Evolutionary conservation across 2,329 filamentous ascomycete species (phyloP).

Genomic region (Fusarium sp.): DNA sequence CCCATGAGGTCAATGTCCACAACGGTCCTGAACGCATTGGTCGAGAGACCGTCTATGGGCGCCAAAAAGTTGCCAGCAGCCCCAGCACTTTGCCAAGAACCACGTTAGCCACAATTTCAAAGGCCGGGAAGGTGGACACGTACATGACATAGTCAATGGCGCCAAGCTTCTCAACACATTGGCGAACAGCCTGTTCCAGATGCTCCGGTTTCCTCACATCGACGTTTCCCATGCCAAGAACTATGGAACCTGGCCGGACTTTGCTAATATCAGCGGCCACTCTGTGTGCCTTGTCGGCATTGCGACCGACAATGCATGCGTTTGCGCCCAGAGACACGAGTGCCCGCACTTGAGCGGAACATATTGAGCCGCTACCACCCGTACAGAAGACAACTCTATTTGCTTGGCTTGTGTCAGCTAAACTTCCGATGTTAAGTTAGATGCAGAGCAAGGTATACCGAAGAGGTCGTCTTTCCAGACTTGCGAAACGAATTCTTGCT

Average conservation of each 20-base stretch:
- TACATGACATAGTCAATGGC: constrained; percentile 19
- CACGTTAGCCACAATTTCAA: too few species aligned
- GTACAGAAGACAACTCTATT: constrained; percentile 21
- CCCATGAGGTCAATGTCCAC: constrained; percentile 21
- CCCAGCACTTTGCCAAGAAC: background rate
- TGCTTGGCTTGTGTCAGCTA: background rate
- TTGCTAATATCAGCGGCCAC: constrained; percentile 10
- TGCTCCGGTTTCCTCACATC: constrained; percentile 12
- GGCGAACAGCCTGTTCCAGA: constrained; percentile 4
- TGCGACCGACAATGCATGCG: constrained; percentile 22
- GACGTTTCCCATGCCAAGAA: constrained; percentile 11
- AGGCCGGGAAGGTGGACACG: too few species aligned
- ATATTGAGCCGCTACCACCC: constrained; percentile 18
- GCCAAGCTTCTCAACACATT: constrained; percentile 8
- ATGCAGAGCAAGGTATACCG: background rate
- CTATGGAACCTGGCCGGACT: background rate
- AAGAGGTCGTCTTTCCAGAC: constrained; percentile 1
- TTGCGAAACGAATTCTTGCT: background rate
- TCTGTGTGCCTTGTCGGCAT: constrained; percentile 7
- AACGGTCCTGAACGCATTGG: constrained; percentile 25
- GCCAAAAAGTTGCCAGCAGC: constrained; percentile 23
- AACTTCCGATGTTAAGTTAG: background rate
- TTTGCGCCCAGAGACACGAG: constrained; percentile 17
- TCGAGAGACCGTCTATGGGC: background rate
- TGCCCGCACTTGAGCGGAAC: constrained; percentile 12